Evolutionary conservation across 495 filamentous ascomycete species (phyloP).

Genomic region (Penicillium goetzii): DNA sequence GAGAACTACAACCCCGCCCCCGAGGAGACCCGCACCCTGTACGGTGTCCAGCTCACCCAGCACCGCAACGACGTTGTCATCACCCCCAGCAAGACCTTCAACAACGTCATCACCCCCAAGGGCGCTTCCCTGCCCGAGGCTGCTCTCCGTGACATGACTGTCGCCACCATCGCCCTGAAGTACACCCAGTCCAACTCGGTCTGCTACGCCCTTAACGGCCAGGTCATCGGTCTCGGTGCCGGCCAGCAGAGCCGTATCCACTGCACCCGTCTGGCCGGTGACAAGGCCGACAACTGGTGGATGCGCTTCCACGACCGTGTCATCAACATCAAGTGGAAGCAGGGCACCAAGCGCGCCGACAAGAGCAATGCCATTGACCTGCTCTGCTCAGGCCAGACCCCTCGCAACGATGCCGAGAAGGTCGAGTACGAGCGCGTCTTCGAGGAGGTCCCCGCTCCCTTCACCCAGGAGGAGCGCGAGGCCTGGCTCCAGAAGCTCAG

Average conservation of each 20-base stretch:
- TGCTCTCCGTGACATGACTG: slow-evolving; percentile 86
- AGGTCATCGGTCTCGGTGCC: slow-evolving; percentile 91
- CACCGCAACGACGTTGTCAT: slow-evolving; percentile 90
- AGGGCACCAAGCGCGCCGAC: slow-evolving; percentile 91
- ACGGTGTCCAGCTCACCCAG: slow-evolving; percentile 83
- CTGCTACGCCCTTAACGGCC: slow-evolving; percentile 94
- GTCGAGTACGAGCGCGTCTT: slow-evolving; percentile 87
- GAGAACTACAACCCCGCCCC: slow-evolving; percentile 75
- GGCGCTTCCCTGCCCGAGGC: slow-evolving; percentile 74
- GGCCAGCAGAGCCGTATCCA: slow-evolving; percentile 98
- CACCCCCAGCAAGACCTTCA: slow-evolving; percentile 80
- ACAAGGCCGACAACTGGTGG: slow-evolving; percentile 99
- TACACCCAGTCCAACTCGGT: slow-evolving; percentile 99
- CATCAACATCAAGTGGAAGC: slow-evolving; percentile 90
- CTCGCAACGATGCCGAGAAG: slow-evolving; percentile 75
- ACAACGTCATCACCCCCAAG: slow-evolving; percentile 81
- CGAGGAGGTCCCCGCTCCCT: slow-evolving; percentile 82
- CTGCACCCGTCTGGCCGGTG: slow-evolving; percentile 96
- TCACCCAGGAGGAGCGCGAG: slow-evolving; percentile 81
- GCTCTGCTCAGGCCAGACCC: slow-evolving; percentile 85
- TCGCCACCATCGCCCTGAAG: slow-evolving; percentile 95
- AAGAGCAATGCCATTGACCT: slow-evolving; percentile 98
- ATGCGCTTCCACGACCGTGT: slow-evolving; percentile 92
- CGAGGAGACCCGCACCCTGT: slow-evolving; percentile 82
- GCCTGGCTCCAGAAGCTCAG: slow-evolving; percentile 79